phyloP scores from a whole-genome alignment of 192 early-diverging fungal species.

The Ambispora gerdemannii region DNA sequence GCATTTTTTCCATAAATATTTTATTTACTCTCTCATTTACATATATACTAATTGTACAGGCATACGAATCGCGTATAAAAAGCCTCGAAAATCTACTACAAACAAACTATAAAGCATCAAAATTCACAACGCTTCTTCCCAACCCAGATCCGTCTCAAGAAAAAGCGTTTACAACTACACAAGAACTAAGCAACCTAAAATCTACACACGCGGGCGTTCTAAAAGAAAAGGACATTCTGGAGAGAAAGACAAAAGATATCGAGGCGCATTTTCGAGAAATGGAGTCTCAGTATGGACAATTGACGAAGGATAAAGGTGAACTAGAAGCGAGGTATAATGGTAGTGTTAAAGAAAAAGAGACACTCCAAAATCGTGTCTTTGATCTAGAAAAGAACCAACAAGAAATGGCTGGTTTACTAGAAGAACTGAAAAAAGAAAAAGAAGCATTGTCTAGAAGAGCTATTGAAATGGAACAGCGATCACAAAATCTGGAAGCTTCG shows the following conservation, averaged over 20 bases:
- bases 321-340: background rate
- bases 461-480: background rate
- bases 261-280: background rate
- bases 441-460: background rate
- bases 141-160: background rate
- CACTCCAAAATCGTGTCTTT: background rate
- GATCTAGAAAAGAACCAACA: slow-evolving; percentile 15
- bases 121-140: background rate
- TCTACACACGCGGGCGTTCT: background rate
- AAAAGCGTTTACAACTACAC: too few species aligned
- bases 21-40: background rate
- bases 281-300: background rate
- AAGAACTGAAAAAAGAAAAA: background rate
- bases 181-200: background rate
- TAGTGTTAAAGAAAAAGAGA: background rate
- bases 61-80: slow-evolving; percentile 43
- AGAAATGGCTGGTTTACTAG: background rate
- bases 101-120: slow-evolving; percentile 35
- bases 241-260: background rate
- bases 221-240: background rate
- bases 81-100: slow-evolving; percentile 42
- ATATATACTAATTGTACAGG: slow-evolving; percentile 28
- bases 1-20: background rate
- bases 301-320: background rate
- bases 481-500: slow-evolving; percentile 23